Evolutionary conservation across 805 yeast species (phyloP).

Genomic region (Candida coquimbonensis): DNA sequence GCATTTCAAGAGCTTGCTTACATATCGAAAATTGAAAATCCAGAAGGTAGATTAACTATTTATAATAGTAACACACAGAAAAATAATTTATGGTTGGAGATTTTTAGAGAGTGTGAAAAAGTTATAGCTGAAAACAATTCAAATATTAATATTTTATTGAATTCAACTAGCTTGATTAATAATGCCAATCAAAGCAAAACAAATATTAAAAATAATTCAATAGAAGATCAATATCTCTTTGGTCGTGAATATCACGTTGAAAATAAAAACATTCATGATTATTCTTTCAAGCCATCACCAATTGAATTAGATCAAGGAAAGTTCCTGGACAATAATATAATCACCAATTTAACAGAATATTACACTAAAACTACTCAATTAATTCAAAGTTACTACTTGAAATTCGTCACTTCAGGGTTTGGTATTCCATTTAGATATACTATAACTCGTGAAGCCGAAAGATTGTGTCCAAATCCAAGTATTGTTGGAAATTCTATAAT

Average conservation of each 20-base stretch:
- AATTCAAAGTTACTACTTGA: constrained; percentile 10
- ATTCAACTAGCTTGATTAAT: not conserved
- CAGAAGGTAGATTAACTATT: constrained; percentile 43
- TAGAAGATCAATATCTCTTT: constrained; percentile 23
- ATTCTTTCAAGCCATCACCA: constrained; percentile 6
- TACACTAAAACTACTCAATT: constrained; percentile 3
- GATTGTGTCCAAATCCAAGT: constrained; percentile 53
- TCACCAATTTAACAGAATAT: constrained; percentile 8
- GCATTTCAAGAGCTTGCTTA: constrained; percentile 75
- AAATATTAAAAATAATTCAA: not conserved
- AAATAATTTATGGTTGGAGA: constrained; percentile 47
- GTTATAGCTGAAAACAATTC: constrained; percentile 45
- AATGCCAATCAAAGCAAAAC: not conserved
- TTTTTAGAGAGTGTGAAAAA: constrained; percentile 52
- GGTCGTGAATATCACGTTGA: constrained; percentile 27
- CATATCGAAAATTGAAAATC: constrained; percentile 44
- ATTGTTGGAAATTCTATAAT: constrained; percentile 63
- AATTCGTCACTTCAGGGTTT: constrained; percentile 20
- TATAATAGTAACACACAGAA: constrained; percentile 43
- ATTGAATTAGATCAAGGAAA: constrained; percentile 5
- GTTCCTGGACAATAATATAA: constrained; percentile 16
- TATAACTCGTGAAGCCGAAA: constrained; percentile 42
- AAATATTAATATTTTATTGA: constrained; percentile 26
- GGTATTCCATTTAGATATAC: constrained; percentile 26
- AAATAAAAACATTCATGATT: constrained; percentile 4